These are phyloP conservation scores for Rhynchosporium agropyri DNA, from an alignment of 2,329 filamentous ascomycete species.

Conservation along the genomic window DNA sequence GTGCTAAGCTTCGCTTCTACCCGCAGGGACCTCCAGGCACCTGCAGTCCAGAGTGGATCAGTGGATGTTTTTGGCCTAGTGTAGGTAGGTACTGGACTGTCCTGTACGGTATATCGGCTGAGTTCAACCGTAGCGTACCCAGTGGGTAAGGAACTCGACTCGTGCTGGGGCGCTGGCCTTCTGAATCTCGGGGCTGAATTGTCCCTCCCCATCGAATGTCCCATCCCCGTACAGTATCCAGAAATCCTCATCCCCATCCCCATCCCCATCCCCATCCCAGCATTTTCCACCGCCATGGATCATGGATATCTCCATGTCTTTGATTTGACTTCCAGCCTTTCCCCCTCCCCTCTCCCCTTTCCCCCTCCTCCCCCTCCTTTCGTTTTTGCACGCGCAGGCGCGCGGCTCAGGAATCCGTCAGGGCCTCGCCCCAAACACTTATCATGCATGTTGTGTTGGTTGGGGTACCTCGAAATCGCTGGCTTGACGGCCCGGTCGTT, in stretches of 20 bases:
- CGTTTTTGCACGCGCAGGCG: constrained; percentile 22
- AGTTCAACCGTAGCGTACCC: no score
- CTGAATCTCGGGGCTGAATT: no score
- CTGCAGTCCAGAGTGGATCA: no score
- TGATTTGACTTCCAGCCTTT: background rate
- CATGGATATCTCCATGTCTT: no score
- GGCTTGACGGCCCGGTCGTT: constrained; percentile 18
- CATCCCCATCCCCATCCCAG: background rate
- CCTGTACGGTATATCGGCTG: no score
- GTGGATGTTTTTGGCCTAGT: no score
- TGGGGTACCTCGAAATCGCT: constrained; percentile 5
- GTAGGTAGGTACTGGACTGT: no score
- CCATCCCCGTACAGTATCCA: background rate
- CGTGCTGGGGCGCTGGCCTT: no score
- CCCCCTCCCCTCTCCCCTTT: background rate
- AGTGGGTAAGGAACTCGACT: no score
- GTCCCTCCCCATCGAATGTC: no score
- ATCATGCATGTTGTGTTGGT: background rate
- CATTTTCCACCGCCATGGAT: no score
- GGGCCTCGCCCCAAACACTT: constrained; percentile 1
- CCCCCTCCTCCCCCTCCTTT: background rate
- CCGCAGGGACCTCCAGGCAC: background rate
- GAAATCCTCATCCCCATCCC: background rate
- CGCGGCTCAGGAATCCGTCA: constrained; percentile 20
- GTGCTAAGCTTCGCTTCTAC: background rate